phyloP scores from a whole-genome alignment of 108 stramenopile species.

The Skeletonema tropicum region DNA sequence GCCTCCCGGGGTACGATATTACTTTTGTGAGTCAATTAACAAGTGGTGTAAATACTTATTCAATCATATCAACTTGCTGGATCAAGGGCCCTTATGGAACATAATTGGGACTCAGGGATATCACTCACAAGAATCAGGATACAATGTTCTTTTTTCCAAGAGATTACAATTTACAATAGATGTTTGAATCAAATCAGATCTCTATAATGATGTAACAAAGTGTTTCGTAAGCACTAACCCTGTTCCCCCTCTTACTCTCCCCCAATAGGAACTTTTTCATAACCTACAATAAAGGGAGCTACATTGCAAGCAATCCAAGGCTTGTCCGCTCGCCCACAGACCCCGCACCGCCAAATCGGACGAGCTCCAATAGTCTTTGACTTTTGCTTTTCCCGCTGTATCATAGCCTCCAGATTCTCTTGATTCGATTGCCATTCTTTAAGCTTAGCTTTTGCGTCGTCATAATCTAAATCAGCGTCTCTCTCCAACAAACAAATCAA shows the following conservation, averaged over 20 bases:
- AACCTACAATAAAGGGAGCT: background rate
- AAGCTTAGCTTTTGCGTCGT: background rate
- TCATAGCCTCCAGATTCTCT: background rate
- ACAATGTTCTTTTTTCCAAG: too few species aligned
- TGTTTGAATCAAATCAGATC: too few species aligned
- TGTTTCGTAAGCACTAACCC: too few species aligned
- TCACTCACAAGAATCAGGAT: too few species aligned
- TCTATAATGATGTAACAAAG: too few species aligned
- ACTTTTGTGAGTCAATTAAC: too few species aligned
- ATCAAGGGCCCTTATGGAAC: too few species aligned
- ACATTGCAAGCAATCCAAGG: background rate
- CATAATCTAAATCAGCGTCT: background rate
- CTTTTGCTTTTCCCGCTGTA: background rate
- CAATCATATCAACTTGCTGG: too few species aligned
- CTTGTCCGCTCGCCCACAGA: background rate
- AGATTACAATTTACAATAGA: too few species aligned
- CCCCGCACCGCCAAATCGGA: background rate
- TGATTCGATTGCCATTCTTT: background rate
- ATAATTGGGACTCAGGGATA: too few species aligned
- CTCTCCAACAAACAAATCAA: background rate
- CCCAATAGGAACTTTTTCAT: background rate
- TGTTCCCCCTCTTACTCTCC: background rate
- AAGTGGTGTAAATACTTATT: too few species aligned
- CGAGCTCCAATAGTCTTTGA: background rate
- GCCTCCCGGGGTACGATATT: too few species aligned